Conservation (phyloP, 2,329 filamentous ascomycete genomes). For the Epichloe elymi region DNA sequence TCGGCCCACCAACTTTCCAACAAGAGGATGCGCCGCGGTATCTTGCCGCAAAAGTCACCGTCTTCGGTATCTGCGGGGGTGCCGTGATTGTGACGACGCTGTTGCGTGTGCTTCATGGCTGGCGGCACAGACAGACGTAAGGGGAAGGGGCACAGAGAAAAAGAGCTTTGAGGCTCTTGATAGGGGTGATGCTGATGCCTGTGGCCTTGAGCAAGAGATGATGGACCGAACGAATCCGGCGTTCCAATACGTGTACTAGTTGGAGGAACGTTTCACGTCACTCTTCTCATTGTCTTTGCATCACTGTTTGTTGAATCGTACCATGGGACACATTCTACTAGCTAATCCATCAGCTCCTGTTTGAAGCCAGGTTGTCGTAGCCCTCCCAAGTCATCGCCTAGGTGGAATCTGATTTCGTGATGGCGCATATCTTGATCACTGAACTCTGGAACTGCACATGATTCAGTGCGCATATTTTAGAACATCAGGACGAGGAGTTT, state of each 20-base stretch:
- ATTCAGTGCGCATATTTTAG: no score
- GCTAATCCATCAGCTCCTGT: not conserved
- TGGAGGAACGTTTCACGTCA: not conserved
- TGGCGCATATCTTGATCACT: no score
- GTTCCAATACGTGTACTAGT: slow-evolving; percentile 13
- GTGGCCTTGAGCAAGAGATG: slow-evolving; percentile 13
- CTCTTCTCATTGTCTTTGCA: not conserved
- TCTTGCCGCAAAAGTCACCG: no score
- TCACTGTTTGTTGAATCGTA: not conserved
- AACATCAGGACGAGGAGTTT: no score
- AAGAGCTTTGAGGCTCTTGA: slow-evolving; percentile 17
- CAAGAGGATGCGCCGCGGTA: slow-evolving; percentile 35
- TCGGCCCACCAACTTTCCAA: slow-evolving; percentile 12
- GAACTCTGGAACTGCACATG: no score
- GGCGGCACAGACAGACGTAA: slow-evolving; percentile 15
- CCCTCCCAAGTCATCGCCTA: not conserved
- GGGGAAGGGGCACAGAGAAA: slow-evolving; percentile 21
- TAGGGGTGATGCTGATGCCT: slow-evolving; percentile 16
- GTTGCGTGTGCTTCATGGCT: no score
- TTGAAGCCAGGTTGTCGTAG: not conserved
- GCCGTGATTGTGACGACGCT: no score
- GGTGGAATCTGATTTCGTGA: not conserved
- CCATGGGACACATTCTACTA: not conserved
- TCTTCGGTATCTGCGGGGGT: no score
- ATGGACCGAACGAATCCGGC: slow-evolving; percentile 21